These are phyloP conservation scores for Nannochloris sp. DNA, from an alignment of 139 green algal species.

Conservation along the genomic window DNA sequence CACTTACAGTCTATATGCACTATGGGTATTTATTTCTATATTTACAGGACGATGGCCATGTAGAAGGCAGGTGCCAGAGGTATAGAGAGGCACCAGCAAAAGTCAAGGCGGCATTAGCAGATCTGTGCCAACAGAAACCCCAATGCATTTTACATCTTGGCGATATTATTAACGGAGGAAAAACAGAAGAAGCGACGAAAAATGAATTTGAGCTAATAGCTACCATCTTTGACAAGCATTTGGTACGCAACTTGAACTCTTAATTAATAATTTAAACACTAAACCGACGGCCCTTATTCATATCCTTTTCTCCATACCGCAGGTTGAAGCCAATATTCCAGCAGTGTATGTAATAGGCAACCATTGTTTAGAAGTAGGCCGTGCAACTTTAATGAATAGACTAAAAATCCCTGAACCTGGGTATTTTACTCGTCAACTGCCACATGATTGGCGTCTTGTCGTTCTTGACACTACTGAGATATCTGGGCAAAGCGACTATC, in stretches of 20 bases:
- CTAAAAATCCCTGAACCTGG: constrained; percentile 28
- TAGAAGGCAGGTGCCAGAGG: constrained; percentile 47
- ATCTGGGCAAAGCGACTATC: constrained; percentile 34
- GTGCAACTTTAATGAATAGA: constrained; percentile 23
- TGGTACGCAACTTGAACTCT: constrained; percentile 1
- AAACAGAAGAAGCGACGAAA: constrained; percentile 1
- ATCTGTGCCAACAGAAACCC: constrained; percentile 8
- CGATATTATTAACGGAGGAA: constrained; percentile 64
- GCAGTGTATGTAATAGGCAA: constrained; percentile 59
- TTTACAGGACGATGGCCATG: constrained; percentile 31
- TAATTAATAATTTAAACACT: background rate
- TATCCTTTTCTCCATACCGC: constrained; percentile 2
- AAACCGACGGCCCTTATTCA: background rate
- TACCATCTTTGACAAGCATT: constrained; percentile 9
- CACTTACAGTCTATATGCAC: too few relatives aligned
- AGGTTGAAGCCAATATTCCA: constrained; percentile 3
- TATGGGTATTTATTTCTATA: background rate
- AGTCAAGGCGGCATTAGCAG: constrained; percentile 37
- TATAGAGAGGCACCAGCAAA: constrained; percentile 54
- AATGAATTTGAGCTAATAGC: constrained; percentile 19
- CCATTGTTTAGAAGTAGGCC: constrained; percentile 48
- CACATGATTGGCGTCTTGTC: constrained; percentile 47
- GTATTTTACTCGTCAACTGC: constrained; percentile 41
- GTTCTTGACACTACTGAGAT: constrained; percentile 74
- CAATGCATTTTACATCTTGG: constrained; percentile 40